Base-by-base conservation (phyloP, 495 filamentous ascomycete species). In the Daldinia decipiens region DNA sequence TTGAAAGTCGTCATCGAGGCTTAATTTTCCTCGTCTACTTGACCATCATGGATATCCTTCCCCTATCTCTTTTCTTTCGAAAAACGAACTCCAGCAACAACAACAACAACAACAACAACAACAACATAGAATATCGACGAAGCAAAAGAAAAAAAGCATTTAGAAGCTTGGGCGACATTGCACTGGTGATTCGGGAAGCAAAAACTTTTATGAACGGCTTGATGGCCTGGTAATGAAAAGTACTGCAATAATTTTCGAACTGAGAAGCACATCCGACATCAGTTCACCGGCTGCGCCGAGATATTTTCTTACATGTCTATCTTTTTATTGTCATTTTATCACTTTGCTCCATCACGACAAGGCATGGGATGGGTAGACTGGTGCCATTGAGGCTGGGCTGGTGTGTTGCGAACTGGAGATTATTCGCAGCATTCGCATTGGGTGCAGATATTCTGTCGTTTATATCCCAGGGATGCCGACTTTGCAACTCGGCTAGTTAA, bases 1-100 rank as follows among this genome's bases (percentile, higher is more conserved):
- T 82, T 97, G 1, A 97, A 97, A 82, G 93, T 97, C 32, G 86
- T 95, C 57, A 88, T 97, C 79, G 91, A 89, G 73, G 79, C 79
- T 47, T 86, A 75, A 72, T 54, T 26, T 27, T 7, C 4, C n/a
- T 59, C 39, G 1, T 15, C 15, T 13, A 39, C 57, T 57, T 38
- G 5, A 39, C 3, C 19, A 31, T 39, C 26, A 53, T 19, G 26
- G 24, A 31, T 50, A 40, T 39, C 31, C 58, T 63, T 70, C 67
- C 59, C 64, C 59, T 24, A 21, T 38, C 61, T 36, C 43, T 43
- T 54, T 71, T 36, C 32, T 13, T 13, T 13, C 12, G 34, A 32
- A 19, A 43, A 61, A 58, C n/a, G 19, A 58, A 40, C 21, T 15
- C 17, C 15, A 7, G 34, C 39, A 38, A 12, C n/a, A 59, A 6